Evolutionary conservation across 176 grass and related monocot species (phyloP).

Genomic region (Dendrocalamus sinicus): DNA sequence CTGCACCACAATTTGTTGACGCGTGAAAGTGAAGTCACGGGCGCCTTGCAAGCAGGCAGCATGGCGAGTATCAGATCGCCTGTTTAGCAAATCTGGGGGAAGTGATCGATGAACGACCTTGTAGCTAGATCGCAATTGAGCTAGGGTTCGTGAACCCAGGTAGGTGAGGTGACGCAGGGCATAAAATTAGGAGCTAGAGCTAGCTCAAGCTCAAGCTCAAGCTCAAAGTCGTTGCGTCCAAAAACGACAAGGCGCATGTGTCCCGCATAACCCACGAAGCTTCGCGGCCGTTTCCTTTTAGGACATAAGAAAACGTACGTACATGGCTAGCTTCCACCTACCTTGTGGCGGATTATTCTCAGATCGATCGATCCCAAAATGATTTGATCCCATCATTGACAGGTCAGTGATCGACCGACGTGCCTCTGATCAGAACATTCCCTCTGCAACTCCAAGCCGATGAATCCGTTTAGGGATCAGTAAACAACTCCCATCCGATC

Average conservation of each 20-base stretch:
- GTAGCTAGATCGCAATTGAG: background rate
- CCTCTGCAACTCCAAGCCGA: conserved; percentile 48
- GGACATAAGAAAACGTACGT: background rate
- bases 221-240: conserved; percentile 24
- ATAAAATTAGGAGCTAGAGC: background rate
- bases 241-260: conserved; percentile 56
- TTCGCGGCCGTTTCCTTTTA: conserved; percentile 40
- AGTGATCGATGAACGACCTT: background rate
- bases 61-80: background rate
- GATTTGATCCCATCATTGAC: conserved; percentile 42
- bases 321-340: background rate
- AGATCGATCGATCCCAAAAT: background rate
- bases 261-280: conserved; percentile 46
- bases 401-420: background rate
- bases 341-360: background rate
- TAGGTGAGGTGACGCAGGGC: background rate
- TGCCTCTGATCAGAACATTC: conserved; percentile 58
- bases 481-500: conserved; percentile 34
- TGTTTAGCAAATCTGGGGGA: conserved; percentile 14
- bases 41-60: background rate
- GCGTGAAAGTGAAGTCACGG: conserved; percentile 36
- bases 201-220: background rate
- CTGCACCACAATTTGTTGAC: background rate
- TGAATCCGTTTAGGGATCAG: conserved; percentile 56
- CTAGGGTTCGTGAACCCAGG: conserved; percentile 20